Percentiles rank a stretch among this genome's conserved stretches.
Evolutionary conservation across 1,284 basidiomycete genomes (phyloP).

Genomic region (Apiotrichum siamense): DNA sequence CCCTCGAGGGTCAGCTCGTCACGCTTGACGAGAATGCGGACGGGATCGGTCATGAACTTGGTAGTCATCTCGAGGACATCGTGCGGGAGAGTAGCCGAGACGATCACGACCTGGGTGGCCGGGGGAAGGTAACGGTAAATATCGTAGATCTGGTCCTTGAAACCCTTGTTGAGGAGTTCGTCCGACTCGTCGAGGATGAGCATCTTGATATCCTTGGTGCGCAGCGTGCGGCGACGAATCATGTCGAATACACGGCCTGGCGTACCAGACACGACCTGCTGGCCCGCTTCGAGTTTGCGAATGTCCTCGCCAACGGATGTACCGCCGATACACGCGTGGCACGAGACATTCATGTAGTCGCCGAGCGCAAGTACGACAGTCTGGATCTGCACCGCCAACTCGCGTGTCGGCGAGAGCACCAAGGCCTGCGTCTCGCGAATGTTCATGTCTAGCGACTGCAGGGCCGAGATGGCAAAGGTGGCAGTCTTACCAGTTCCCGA

Average conservation of each 20-base stretch:
- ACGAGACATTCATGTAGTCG: conserved; percentile 99
- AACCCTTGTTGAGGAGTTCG: conserved; percentile 94
- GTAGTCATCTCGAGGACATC: conserved; percentile 99
- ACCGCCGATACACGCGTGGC: conserved; percentile 97
- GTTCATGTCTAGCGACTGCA: conserved; percentile 89
- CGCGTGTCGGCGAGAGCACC: conserved; percentile 88
- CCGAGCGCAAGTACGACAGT: conserved; percentile 95
- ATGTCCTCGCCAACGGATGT: conserved; percentile 98
- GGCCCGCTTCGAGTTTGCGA: conserved; percentile 94
- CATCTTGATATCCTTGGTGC: conserved; percentile 99
- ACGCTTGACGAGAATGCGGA: conserved; percentile 98
- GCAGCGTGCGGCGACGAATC: conserved; percentile 89
- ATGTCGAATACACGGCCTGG: conserved; percentile 99
- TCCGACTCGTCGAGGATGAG: conserved; percentile 97
- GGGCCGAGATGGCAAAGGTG: conserved; percentile 89
- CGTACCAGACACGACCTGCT: conserved; percentile 95
- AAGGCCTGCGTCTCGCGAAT: conserved; percentile 95
- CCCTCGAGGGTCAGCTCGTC: conserved; percentile 99
- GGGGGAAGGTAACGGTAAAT: conserved; percentile 98
- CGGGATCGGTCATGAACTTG: conserved; percentile 97
- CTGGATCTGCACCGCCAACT: conserved; percentile 96
- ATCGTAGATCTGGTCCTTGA: conserved; percentile 99
- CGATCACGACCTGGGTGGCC: conserved; percentile 92
- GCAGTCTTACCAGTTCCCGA: conserved; percentile 99
- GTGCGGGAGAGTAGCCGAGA: conserved; percentile 92